phyloP scores from a whole-genome alignment of 257 asterid genomes.

The Scutellaria galericulata region DNA sequence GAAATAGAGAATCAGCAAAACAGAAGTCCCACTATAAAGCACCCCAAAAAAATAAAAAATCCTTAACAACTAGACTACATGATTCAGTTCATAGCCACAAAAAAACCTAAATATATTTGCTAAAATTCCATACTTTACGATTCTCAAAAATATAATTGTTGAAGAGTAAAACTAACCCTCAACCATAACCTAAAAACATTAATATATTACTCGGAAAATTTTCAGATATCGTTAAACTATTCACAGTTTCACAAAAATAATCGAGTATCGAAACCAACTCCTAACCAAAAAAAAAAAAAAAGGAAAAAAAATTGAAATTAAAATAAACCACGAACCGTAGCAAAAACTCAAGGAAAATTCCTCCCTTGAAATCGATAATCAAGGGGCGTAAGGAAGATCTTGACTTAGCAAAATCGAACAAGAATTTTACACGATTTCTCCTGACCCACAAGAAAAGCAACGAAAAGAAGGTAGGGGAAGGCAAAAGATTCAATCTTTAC shows the following conservation, averaged over 20 bases:
- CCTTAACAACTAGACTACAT: conserved; percentile 7
- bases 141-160: not conserved
- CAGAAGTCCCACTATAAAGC: not conserved
- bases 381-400: conserved; percentile 25
- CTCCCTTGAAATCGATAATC: conserved; percentile 24
- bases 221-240: not conserved
- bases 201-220: conserved; percentile 1
- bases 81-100: not conserved
- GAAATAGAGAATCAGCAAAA: conserved; percentile 1
- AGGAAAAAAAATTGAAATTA: not conserved
- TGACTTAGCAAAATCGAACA: conserved; percentile 17
- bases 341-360: conserved; percentile 6
- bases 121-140: not conserved
- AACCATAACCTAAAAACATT: not conserved
- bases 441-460: conserved; percentile 40
- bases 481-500: conserved; percentile 32
- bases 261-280: not conserved
- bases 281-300: not conserved
- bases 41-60: not conserved
- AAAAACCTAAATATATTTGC: not conserved
- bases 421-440: conserved; percentile 22
- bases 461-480: conserved; percentile 22
- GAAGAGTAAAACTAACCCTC: not conserved
- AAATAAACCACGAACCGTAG: conserved; percentile 26
- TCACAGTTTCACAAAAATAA: not conserved